Evolutionary conservation across 2,329 filamentous ascomycete genomes (phyloP).

Genomic region (Triangularia verruculosa): DNA sequence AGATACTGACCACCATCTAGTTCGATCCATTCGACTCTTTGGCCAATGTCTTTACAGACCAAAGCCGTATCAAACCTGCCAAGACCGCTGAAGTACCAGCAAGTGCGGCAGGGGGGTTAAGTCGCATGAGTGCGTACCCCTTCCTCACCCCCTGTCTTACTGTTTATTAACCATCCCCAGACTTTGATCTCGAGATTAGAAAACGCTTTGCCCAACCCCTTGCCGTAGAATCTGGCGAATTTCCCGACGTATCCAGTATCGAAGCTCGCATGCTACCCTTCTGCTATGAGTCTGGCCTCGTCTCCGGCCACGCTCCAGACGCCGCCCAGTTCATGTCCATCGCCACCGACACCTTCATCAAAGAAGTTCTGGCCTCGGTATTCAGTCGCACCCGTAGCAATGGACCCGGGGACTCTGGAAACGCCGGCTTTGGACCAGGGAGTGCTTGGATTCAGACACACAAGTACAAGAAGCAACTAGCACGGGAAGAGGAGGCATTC

Average conservation of each 20-base stretch:
- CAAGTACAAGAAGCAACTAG: conserved; percentile 71
- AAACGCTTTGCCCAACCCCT: conserved; percentile 64
- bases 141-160: neutral
- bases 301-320: conserved; percentile 56
- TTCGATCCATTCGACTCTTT: conserved; percentile 55
- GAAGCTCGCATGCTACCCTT: conserved; percentile 65
- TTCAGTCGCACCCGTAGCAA: conserved; percentile 65
- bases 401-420: conserved; percentile 59
- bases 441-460: conserved; percentile 74
- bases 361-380: conserved; percentile 61
- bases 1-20: conserved; percentile 35
- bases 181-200: conserved; percentile 64
- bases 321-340: conserved; percentile 63
- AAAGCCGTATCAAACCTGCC: conserved; percentile 44
- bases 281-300: conserved; percentile 64
- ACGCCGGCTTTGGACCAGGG: conserved; percentile 61
- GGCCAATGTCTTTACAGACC: conserved; percentile 50
- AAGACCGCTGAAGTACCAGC: conserved; percentile 60
- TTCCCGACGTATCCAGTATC: conserved; percentile 62
- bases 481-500: conserved; percentile 70
- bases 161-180: conserved; percentile 35
- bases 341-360: conserved; percentile 65
- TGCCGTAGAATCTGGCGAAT: conserved; percentile 66
- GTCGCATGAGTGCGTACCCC: conserved; percentile 68
- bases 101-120: conserved; percentile 69